phyloP scores from a whole-genome alignment of 495 filamentous ascomycete genomes.

The Penicillium nucicola region DNA sequence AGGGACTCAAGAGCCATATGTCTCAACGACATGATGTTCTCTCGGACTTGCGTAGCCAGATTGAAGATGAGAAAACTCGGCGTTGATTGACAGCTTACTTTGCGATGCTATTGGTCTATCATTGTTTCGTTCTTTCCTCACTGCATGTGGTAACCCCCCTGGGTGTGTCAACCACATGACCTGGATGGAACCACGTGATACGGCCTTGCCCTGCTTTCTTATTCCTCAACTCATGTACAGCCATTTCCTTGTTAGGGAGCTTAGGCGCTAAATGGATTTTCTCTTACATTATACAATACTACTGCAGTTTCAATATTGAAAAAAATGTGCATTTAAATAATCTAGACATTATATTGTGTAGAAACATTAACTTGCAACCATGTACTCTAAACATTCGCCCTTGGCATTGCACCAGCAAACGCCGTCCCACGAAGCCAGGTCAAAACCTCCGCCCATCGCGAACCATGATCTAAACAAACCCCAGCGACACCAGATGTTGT shows the following conservation, averaged over 20 bases:
- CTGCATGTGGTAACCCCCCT: too few relatives aligned
- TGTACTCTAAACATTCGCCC: background rate
- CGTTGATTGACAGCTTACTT: conserved; percentile 21
- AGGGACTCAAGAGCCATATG: conserved; percentile 50
- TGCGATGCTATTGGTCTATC: background rate
- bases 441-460: too few relatives aligned
- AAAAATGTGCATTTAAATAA: background rate
- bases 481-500: background rate
- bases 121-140: too few relatives aligned
- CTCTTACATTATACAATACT: background rate
- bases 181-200: too few relatives aligned
- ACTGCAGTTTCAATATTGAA: conserved; percentile 4
- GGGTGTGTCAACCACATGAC: too few relatives aligned
- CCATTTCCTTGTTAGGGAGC: conserved; percentile 34
- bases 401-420: background rate
- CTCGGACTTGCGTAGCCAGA: conserved; percentile 41
- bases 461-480: too few relatives aligned
- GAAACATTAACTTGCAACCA: background rate
- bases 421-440: background rate
- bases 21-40: conserved; percentile 40
- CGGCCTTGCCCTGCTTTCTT: conserved; percentile 10
- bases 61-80: conserved; percentile 44
- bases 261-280: conserved; percentile 36
- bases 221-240: conserved; percentile 25
- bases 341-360: background rate